Base-by-base conservation (phyloP, 352 stramenopile species). In the Phytophthora pseudosyringae region DNA sequence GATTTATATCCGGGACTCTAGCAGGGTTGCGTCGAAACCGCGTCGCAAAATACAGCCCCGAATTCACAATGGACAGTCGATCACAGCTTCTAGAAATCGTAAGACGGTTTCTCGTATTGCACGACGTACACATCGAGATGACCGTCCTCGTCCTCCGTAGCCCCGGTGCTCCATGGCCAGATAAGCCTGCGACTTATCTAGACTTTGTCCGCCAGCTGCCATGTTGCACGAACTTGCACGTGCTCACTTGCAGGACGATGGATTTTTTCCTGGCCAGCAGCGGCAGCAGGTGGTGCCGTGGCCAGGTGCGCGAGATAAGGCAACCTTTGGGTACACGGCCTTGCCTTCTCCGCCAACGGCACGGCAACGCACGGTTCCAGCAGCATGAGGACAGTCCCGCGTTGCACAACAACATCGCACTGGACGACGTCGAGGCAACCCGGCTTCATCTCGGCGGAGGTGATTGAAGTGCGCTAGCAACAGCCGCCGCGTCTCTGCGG, bases 281-380 rank as follows among this genome's bases (percentile, higher is more conserved):
- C 53, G 2, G 21, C 21, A 21, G 31, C 31, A 51, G 43, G 25
- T 55, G 54, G n/a, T 39, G 7, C 10, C 35, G 26, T 28, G 8
- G 18, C n/a, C n/a, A n/a, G n/a, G n/a, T n/a, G n/a, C n/a, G n/a
- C 53, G 28, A 44, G 39, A 56, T 60, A 51, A 61, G 55, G 43
- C 58, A 66, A 66, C 41, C 39, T 66, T 58, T 64, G 38, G 57
- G 57, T 65, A 35, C 56, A 41, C 35, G 16, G 21, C 9, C 10
- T 40, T 13, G 9, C 26, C 11, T 13, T 29, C 56, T 59, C 38
- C 47, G 18, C 41, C 54, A 60, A 66, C 32, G 36, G 33, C 16
- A 21, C 38, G 25, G 25, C 9, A 18, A 5, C 44, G 46, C 46
- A 64, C 57, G 5, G 60, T 60, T 48, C 48, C 58, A 59, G 36